These are phyloP conservation scores for Aspergillus ellipticus DNA, from an alignment of 495 filamentous ascomycete species.

Conservation along the genomic window DNA sequence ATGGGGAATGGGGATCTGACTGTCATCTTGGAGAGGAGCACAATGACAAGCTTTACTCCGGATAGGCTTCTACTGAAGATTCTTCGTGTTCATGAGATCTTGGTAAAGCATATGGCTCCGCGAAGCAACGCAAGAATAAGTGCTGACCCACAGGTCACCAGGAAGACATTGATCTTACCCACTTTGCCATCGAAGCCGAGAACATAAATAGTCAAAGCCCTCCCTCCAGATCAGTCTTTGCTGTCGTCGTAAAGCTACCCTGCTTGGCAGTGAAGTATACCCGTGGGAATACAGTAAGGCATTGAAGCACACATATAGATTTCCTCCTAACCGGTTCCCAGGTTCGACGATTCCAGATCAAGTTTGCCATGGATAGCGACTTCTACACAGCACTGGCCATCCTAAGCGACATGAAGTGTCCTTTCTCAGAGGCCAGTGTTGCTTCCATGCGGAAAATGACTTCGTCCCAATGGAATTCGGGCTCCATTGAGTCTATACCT, in stretches of 20 bases:
- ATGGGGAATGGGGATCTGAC: conserved; percentile 30
- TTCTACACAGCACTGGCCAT: conserved; percentile 36
- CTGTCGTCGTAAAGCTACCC: conserved; percentile 41
- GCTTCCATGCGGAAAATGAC: conserved; percentile 17
- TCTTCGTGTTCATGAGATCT: conserved; percentile 19
- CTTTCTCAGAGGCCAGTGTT: conserved; percentile 34
- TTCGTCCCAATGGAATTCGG: conserved; percentile 31
- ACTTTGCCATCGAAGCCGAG: conserved; percentile 20
- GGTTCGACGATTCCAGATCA: conserved; percentile 44
- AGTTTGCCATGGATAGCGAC: conserved; percentile 35
- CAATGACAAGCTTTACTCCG: not conserved
- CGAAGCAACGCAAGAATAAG: not conserved
- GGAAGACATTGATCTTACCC: conserved; percentile 36
- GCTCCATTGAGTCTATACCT: not conserved
- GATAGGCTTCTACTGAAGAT: conserved; percentile 25
- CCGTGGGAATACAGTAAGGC: conserved; percentile 3
- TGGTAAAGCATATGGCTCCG: conserved; percentile 21
- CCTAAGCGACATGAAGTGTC: conserved; percentile 38
- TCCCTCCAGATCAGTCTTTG: conserved; percentile 25
- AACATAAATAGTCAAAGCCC: conserved; percentile 9
- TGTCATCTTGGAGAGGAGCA: conserved; percentile 26
- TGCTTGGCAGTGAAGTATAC: conserved; percentile 44
- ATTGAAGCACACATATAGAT: not conserved
- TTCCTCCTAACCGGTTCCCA: conserved; percentile 1
- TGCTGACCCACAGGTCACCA: conserved; percentile 9